Evolutionary conservation across 257 asterid genomes (phyloP), one percentile per base, ranked within the genome.

Genomic region (Solanum neorickii): DNA sequence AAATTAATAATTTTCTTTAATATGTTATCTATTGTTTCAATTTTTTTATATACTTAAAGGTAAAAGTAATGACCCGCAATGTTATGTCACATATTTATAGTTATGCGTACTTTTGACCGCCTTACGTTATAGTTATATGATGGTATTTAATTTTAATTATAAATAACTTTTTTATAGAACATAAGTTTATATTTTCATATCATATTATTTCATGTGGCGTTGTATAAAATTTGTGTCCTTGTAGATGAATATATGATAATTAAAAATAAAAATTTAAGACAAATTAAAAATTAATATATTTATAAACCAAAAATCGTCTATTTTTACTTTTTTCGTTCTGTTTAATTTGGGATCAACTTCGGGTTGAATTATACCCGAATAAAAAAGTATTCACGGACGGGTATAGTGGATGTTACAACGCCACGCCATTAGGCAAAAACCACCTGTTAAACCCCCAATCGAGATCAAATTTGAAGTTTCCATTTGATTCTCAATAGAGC

Each of bases 121-220:
- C 29, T 23, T 62, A 23, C 12, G 1, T 62, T 0, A 10, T 21
- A 9, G 0, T 35, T 35, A 35, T 59, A 12, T 0, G 8, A 47
- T 49, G 1, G 0, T 49, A 0, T 2, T 59, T 59, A 21, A 3
- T 59, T 20, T 59, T 59, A 21, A 0, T 52, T 1, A 0, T 60
- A 60, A 60, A 21, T 21, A 60, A 1, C 0, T 21, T 21, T 59
- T 60, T 21, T 0, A 0, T 0, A 1, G 1, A 0, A 4, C 0
- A 60, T 60, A 9, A 60, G 0, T 60, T 60, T 21, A 23, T 60
- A 60, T 9, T 60, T 60, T 60, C 1, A 60, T 1, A 60, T 60
- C 3, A 23, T 21, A 21, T 23, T 23, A 60, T 60, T 0, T 9
- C 2, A 2, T 3, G n/a, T 0, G 33, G 33, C 0, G 33, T 31